These are phyloP conservation scores for Populus alba DNA, from an alignment of 345 rosid genomes.

Conservation along the genomic window DNA sequence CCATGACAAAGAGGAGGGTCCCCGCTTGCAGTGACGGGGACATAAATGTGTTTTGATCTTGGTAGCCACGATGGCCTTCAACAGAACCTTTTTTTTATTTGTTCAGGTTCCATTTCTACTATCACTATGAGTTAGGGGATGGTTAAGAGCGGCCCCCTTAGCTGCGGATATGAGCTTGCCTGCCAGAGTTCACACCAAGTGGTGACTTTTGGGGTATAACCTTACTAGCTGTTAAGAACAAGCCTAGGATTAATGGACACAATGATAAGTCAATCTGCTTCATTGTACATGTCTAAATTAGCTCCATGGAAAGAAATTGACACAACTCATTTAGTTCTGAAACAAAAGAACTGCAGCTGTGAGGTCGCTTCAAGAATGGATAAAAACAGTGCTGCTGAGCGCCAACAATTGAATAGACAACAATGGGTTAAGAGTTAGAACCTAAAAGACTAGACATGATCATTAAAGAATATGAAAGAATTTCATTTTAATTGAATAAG, in stretches of 20 bases:
- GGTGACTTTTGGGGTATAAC: background rate
- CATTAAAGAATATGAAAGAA: slow-evolving; percentile 30
- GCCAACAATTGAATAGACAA: background rate
- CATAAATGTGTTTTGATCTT: background rate
- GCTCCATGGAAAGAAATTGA: background rate
- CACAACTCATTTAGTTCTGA: background rate
- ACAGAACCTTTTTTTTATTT: too few relatives aligned
- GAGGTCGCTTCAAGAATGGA: background rate
- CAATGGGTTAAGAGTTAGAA: too few relatives aligned
- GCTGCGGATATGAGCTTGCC: too few relatives aligned
- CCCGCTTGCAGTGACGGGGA: background rate
- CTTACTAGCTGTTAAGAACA: background rate
- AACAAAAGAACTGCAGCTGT: background rate
- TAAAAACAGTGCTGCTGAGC: too few relatives aligned
- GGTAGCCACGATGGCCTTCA: background rate
- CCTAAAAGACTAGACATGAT: background rate
- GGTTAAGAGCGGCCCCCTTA: background rate
- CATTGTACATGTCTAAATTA: background rate
- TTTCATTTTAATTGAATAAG: slow-evolving; percentile 42
- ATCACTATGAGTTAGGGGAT: background rate
- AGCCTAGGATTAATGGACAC: background rate
- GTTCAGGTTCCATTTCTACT: background rate
- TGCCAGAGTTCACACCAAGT: background rate
- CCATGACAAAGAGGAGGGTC: background rate
- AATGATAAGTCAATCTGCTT: background rate